A percentile compares a stretch with the other conserved stretches of the same genome.
These are phyloP conservation scores for Nymphaea thermarum DNA, from an alignment of 164 flowering plant genomes.

Conservation along the genomic window DNA sequence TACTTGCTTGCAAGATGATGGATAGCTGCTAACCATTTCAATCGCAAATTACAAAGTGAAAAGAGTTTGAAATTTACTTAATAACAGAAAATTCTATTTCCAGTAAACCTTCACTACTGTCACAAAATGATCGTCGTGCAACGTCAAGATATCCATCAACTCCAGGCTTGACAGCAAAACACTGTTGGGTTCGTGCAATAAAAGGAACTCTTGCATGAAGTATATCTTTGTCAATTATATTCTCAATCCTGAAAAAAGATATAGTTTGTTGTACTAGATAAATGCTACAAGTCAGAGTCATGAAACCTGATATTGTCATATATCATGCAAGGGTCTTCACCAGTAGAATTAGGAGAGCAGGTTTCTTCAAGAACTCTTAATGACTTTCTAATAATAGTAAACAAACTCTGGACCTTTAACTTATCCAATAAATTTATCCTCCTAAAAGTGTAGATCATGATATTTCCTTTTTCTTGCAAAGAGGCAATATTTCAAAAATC, in stretches of 20 bases:
- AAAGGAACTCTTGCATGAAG: slow-evolving; percentile 94
- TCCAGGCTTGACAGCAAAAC: slow-evolving; percentile 99
- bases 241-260: slow-evolving; percentile 53
- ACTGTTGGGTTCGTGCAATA: slow-evolving; percentile 95
- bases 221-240: slow-evolving; percentile 91
- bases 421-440: too few species aligned
- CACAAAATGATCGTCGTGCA: slow-evolving; percentile 90
- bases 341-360: too few species aligned
- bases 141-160: slow-evolving; percentile 94
- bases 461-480: too few species aligned
- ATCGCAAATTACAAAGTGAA: not conserved
- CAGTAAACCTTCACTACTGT: slow-evolving; percentile 85
- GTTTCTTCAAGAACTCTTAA: too few species aligned
- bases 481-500: too few species aligned
- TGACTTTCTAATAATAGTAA: too few species aligned
- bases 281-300: too few species aligned
- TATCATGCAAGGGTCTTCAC: too few species aligned
- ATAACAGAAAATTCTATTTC: not conserved
- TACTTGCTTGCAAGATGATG: slow-evolving; percentile 88
- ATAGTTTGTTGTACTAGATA: not conserved
- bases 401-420: too few species aligned
- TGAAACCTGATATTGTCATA: too few species aligned
- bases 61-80: not conserved
- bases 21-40: slow-evolving; percentile 48
- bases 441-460: too few species aligned